A percentile compares a stretch with the other conserved stretches of the same genome.
phyloP scores from a whole-genome alignment of 2,329 filamentous ascomycete species.

The Aspergillus calidoustus region DNA sequence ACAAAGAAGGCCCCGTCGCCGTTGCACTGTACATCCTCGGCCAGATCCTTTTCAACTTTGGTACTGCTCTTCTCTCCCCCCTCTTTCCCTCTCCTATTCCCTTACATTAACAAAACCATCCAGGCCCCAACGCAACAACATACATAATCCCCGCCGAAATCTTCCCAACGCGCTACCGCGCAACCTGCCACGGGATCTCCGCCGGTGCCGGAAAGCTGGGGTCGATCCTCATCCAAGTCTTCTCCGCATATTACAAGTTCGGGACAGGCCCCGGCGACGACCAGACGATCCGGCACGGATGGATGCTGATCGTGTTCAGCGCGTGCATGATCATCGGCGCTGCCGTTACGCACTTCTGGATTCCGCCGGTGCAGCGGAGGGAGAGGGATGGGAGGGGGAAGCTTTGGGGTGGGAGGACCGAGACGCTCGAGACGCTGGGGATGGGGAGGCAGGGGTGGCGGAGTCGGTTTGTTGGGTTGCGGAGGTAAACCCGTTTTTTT shows the following conservation, averaged over 20 bases:
- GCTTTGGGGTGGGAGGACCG: conserved; percentile 41
- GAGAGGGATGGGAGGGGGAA: conserved; percentile 30
- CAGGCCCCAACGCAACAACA: conserved; percentile 46
- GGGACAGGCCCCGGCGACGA: conserved; percentile 36
- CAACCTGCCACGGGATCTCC: conserved; percentile 58
- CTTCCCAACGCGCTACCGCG: conserved; percentile 61
- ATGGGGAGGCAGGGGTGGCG: conserved; percentile 42
- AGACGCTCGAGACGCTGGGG: conserved; percentile 46
- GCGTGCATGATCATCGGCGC: conserved; percentile 49
- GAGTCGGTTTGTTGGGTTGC: conserved; percentile 37
- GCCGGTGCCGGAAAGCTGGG: conserved; percentile 60
- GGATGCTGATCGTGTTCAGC: conserved; percentile 47
- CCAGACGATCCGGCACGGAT: conserved; percentile 45
- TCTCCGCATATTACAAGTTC: conserved; percentile 47
- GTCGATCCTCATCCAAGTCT: conserved; percentile 49
- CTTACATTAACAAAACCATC: conserved; percentile 3
- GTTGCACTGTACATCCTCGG: conserved; percentile 51
- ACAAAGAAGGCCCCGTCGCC: conserved; percentile 40
- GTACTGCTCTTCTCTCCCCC: conserved; percentile 29
- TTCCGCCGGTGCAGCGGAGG: conserved; percentile 43
- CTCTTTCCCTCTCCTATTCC: neutral
- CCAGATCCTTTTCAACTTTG: conserved; percentile 55
- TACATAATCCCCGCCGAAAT: conserved; percentile 60
- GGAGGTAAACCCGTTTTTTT: neutral
- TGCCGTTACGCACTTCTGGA: conserved; percentile 45